These are phyloP conservation scores for Angophora floribunda DNA, from an alignment of 345 rosid species.

Conservation along the genomic window DNA sequence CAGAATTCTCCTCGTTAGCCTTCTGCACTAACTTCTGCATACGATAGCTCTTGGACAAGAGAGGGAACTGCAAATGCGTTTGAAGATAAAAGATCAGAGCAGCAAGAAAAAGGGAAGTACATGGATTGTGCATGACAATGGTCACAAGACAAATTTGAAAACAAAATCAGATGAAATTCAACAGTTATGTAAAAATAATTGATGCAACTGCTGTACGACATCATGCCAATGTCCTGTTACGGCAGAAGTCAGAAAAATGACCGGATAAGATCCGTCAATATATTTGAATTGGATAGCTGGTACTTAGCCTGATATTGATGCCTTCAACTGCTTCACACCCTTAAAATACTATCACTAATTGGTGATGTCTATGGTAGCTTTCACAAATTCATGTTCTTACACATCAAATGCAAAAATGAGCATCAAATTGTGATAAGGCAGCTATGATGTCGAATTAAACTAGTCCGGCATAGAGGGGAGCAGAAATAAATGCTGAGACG, in stretches of 20 bases:
- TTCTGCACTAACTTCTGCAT: slow-evolving; percentile 53
- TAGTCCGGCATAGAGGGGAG: not conserved
- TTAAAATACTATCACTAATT: not conserved
- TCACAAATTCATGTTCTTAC: not conserved
- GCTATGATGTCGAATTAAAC: not conserved
- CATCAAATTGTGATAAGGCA: not conserved
- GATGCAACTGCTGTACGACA: not conserved
- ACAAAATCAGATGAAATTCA: not conserved
- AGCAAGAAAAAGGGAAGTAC: not conserved
- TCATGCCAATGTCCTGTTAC: not conserved
- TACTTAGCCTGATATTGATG: not conserved
- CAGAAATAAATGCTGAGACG: not conserved
- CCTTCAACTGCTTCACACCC: not conserved
- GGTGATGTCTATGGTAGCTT: not conserved
- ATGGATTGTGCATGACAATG: not conserved
- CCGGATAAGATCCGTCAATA: not conserved
- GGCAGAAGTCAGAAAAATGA: not conserved
- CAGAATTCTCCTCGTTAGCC: slow-evolving; percentile 39
- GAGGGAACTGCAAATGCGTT: slow-evolving; percentile 59
- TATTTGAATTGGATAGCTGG: not conserved
- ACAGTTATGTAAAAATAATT: not conserved
- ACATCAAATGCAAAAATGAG: not conserved
- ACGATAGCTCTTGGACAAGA: slow-evolving; percentile 71
- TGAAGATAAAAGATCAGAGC: not conserved
- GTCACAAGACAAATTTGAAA: not conserved